Evolutionary conservation across 192 early-diverging fungal species (phyloP).

Genomic region (Cladochytrium replicatum): DNA sequence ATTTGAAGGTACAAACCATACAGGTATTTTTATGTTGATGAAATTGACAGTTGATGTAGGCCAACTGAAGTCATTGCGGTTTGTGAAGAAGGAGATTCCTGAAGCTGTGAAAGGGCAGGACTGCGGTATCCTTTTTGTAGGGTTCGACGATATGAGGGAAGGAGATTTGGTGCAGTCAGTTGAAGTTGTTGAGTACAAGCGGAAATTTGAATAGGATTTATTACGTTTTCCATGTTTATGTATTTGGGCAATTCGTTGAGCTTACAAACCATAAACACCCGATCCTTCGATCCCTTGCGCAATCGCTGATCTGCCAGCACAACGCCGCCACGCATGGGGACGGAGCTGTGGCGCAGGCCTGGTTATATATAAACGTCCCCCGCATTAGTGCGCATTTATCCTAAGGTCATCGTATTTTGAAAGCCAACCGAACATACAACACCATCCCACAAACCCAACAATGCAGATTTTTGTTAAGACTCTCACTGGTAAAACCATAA

Average conservation of each 20-base stretch:
- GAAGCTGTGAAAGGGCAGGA: slow-evolving; percentile 92
- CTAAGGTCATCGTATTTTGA: no score
- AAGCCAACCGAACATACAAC: no score
- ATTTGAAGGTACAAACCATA: slow-evolving; percentile 53
- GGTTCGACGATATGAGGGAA: slow-evolving; percentile 62
- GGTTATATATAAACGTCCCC: no score
- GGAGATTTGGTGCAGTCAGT: slow-evolving; percentile 79
- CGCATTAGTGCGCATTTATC: no score
- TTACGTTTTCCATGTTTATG: no score
- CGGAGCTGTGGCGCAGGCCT: no score
- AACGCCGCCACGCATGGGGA: no score
- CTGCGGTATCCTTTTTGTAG: slow-evolving; percentile 87
- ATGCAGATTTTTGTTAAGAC: slow-evolving; percentile 77
- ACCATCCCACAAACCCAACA: no score
- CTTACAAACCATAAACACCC: no score
- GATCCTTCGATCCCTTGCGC: no score
- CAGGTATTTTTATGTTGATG: background rate
- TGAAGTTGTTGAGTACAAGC: slow-evolving; percentile 42
- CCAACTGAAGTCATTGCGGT: slow-evolving; percentile 62
- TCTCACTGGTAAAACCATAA: slow-evolving; percentile 70
- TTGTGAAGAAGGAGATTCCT: slow-evolving; percentile 79
- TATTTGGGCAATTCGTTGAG: no score
- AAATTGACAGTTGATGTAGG: slow-evolving; percentile 31
- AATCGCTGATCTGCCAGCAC: no score
- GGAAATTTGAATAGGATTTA: slow-evolving; percentile 34